phyloP scores from a whole-genome alignment of 139 green algal genomes.

The Chlamydomonas sp. region DNA sequence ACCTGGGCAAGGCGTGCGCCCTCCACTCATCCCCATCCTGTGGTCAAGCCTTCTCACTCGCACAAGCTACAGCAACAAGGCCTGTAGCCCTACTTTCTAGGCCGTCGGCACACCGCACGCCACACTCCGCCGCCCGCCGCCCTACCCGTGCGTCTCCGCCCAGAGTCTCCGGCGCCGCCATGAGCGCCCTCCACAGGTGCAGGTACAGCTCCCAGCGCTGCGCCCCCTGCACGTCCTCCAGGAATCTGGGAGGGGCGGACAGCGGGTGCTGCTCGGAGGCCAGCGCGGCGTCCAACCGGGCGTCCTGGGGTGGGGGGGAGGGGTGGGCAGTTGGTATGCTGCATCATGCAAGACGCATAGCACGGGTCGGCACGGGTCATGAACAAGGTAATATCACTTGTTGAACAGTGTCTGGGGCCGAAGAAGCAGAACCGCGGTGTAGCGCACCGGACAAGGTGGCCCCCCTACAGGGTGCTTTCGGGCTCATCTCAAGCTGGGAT shows the following conservation, averaged over 20 bases:
- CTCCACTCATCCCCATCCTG: too few species aligned
- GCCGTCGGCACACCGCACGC: too few species aligned
- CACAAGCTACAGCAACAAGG: too few species aligned
- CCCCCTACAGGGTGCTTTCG: too few species aligned
- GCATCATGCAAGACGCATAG: background rate
- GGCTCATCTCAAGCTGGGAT: background rate
- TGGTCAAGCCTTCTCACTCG: too few species aligned
- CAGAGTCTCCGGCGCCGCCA: background rate
- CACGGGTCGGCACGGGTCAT: too few species aligned
- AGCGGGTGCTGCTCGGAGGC: background rate
- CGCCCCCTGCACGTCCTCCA: background rate
- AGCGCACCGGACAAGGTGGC: too few species aligned
- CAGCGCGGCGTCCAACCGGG: background rate
- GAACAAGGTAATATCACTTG: too few species aligned
- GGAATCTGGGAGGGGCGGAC: background rate
- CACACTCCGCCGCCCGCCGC: background rate
- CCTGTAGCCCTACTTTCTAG: background rate
- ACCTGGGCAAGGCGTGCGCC: background rate
- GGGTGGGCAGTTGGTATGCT: too few species aligned
- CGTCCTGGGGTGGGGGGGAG: too few species aligned
- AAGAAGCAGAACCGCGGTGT: too few species aligned
- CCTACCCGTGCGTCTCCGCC: background rate
- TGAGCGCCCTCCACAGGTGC: conserved; percentile 22
- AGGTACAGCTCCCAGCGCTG: conserved; percentile 12
- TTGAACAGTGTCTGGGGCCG: too few species aligned